Evolutionary conservation across 1,284 basidiomycete genomes (phyloP).

Genomic region (Cryptococcus sp.): DNA sequence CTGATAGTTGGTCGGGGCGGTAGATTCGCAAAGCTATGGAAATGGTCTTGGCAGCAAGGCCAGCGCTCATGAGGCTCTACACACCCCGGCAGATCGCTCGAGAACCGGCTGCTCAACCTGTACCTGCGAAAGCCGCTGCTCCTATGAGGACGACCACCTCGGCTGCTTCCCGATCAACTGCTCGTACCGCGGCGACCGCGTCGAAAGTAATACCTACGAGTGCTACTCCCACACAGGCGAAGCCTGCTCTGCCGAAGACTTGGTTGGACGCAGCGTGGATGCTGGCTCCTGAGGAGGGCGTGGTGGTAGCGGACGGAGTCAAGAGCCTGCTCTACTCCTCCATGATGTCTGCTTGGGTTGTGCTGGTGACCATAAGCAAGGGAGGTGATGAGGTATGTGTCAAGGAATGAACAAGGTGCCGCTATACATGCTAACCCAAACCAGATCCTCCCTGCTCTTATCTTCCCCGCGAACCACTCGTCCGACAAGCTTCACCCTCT

Average conservation of each 20-base stretch:
- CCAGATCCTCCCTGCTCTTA: neutral
- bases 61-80: conserved; percentile 25
- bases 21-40: conserved; percentile 25
- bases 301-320: conserved; percentile 9
- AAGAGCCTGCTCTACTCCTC: conserved; percentile 17
- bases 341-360: conserved; percentile 26
- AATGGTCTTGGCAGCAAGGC: conserved; percentile 18
- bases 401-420: neutral
- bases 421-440: neutral
- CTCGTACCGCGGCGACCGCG: neutral
- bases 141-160: neutral
- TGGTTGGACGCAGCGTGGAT: conserved; percentile 10
- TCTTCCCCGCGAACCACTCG: neutral
- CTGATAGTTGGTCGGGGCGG: conserved; percentile 6
- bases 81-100: neutral
- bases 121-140: neutral
- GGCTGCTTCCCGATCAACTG: neutral
- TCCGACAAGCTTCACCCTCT: conserved; percentile 16
- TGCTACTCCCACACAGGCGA: neutral
- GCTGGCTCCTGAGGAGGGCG: conserved; percentile 3
- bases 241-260: neutral
- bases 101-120: neutral
- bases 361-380: conserved; percentile 13
- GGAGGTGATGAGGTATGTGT: conserved; percentile 14
- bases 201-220: neutral